phyloP scores from a whole-genome alignment of 202 grass and related monocot genomes.

The Cymbopogon flexuosus region DNA sequence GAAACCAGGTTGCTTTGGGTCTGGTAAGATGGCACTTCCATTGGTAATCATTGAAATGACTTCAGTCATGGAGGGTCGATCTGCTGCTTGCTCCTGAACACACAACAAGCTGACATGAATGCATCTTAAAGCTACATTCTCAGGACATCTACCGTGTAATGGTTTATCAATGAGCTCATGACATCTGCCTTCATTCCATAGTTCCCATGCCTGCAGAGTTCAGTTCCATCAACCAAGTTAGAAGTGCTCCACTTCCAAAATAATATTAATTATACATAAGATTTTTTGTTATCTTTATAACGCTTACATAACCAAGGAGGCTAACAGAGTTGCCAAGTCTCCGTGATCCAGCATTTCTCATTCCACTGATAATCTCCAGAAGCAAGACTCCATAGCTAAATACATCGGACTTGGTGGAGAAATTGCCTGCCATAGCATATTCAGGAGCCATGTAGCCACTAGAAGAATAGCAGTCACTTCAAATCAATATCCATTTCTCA shows the following conservation, averaged over 20 bases:
- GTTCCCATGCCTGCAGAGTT: conserved; percentile 49
- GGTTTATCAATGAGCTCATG: conserved; percentile 45
- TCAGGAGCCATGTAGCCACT: conserved; percentile 67
- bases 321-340: conserved; percentile 32
- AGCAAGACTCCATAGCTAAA: conserved; percentile 60
- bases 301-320: conserved; percentile 50
- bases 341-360: conserved; percentile 38
- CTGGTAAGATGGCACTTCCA: conserved; percentile 21
- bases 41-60: conserved; percentile 40
- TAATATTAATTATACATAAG: neutral
- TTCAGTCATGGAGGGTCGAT: conserved; percentile 40
- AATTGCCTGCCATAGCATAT: conserved; percentile 54
- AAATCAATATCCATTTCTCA: neutral
- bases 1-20: conserved; percentile 49
- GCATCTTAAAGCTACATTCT: conserved; percentile 34
- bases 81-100: conserved; percentile 42
- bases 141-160: conserved; percentile 2
- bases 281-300: neutral
- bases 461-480: conserved; percentile 7
- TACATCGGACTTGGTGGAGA: conserved; percentile 59
- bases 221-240: conserved; percentile 16
- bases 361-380: conserved; percentile 51
- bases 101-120: conserved; percentile 41
- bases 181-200: conserved; percentile 49
- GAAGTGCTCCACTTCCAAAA: neutral